Evolutionary conservation across 768 basidiomycete genomes (phyloP).

Genomic region (Macrocybe gigantea): DNA sequence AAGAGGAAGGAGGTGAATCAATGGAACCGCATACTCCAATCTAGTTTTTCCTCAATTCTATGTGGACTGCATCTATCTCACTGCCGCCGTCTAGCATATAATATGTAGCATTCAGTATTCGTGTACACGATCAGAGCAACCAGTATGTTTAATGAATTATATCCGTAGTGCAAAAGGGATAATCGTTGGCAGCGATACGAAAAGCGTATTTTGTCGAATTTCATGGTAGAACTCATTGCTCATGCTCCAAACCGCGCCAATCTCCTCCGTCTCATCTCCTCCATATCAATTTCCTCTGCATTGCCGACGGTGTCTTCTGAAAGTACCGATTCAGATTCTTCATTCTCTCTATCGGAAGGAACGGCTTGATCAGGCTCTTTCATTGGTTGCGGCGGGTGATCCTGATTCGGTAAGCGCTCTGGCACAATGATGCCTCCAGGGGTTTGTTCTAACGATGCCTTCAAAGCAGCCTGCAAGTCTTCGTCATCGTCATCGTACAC

Average conservation of each 20-base stretch:
- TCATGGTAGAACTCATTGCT: conserved; percentile 2
- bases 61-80: neutral
- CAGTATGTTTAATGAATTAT: too few species aligned
- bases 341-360: conserved; percentile 12
- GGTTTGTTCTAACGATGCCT: conserved; percentile 67
- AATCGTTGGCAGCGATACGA: too few species aligned
- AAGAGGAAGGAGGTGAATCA: conserved; percentile 22
- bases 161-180: too few species aligned
- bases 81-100: neutral
- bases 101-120: conserved; percentile 1
- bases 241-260: conserved; percentile 59
- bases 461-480: conserved; percentile 82
- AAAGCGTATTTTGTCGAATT: neutral
- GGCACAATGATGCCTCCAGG: conserved; percentile 46
- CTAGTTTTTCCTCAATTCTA: conserved; percentile 6
- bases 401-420: conserved; percentile 6
- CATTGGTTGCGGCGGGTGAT: neutral
- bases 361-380: neutral
- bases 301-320: conserved; percentile 26
- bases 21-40: conserved; percentile 28
- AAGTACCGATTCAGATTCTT: conserved; percentile 30
- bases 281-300: conserved; percentile 41
- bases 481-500: conserved; percentile 86
- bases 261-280: conserved; percentile 62
- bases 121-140: too few species aligned